Evolutionary conservation across 352 stramenopile genomes (phyloP).

Genomic region (Globisporangium cylindrosporum): DNA sequence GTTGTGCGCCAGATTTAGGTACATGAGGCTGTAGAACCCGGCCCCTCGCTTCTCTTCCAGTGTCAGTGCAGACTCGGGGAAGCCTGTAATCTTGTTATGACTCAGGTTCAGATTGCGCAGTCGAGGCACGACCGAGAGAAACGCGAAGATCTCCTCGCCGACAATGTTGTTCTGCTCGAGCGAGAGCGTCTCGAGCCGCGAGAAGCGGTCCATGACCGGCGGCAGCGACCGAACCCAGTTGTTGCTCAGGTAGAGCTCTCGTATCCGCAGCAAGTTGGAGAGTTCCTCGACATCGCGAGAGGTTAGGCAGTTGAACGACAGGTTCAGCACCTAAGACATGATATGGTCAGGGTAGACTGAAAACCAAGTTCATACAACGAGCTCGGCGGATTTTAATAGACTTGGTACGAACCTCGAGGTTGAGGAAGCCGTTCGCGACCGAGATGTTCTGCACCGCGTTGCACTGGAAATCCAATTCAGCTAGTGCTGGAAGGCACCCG

Average conservation of each 20-base stretch:
- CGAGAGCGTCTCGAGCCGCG: conserved; percentile 67
- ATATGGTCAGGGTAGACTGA: background rate
- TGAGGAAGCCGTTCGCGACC: conserved; percentile 57
- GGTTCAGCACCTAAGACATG: conserved; percentile 56
- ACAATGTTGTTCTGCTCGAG: conserved; percentile 78
- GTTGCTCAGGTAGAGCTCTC: conserved; percentile 72
- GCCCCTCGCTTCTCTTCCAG: conserved; percentile 57
- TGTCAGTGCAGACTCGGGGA: conserved; percentile 61
- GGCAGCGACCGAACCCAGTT: conserved; percentile 71
- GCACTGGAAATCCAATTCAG: conserved; percentile 80
- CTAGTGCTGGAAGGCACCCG: conserved; percentile 52
- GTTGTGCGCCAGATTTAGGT: conserved; percentile 78
- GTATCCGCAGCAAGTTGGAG: conserved; percentile 69
- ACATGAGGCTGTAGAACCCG: conserved; percentile 64
- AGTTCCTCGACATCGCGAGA: conserved; percentile 64
- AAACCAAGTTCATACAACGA: background rate
- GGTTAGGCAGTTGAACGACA: conserved; percentile 76
- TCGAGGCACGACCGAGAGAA: conserved; percentile 62
- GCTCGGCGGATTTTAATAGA: background rate
- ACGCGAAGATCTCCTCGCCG: conserved; percentile 61
- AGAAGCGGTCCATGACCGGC: conserved; percentile 75
- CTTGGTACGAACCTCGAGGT: conserved; percentile 40
- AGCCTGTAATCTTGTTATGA: conserved; percentile 73
- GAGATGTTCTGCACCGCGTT: conserved; percentile 56
- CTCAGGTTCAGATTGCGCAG: conserved; percentile 77